Base-by-base conservation (phyloP, 2,329 filamentous ascomycete genomes). In the Scorias spongiosa region DNA sequence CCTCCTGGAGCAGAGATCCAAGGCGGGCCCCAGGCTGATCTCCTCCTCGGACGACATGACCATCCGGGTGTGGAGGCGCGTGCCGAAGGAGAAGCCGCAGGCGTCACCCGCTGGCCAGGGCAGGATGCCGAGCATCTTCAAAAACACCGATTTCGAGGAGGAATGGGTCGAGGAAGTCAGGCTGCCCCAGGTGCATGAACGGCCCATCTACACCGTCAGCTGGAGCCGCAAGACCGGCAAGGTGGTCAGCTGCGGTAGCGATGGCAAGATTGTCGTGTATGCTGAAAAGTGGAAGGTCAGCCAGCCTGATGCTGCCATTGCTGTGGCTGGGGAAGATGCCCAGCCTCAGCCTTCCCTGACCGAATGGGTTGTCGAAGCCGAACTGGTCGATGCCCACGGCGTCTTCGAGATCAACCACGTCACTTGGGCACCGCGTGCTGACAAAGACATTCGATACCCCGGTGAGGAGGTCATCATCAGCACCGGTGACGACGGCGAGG, bases 321-420 rank as follows among this genome's bases (percentile, higher is more conserved):
- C 37, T 6, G 38, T 17, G 10, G 55, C 52, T 12, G 54, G 54
- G 44, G 43, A 49, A 45, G 48, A 50, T 18, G 52, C 48, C 14
- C 47, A 48, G 46, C 46, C 42, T 42, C 42, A 48, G n/a, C 45
- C 43, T 42, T 7, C 38, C 17, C 48, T 57, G 39, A 75, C 72
- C 1, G 71, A 75, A 47, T 96, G 91, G 91, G 69, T 71, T 6
- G 63, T 89, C 2, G 57, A 93, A 12, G 76, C 78, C 0, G 74
- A 75, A n/a, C 58, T 83, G 1, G 71, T 80, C 40, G 80, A 80
- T 29, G 84, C 81, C 2, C 91, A 98, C 60, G 88, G 86, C 1
- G 84, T 93, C 2, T 95, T 89, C 57, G 91, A 98, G 64, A 74
- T 96, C 50, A 98, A 98, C 57, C 87, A 95, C 62, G 74, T 91